Conservation (phyloP, 2,329 filamentous ascomycete species). For the Aciculosporium take region DNA sequence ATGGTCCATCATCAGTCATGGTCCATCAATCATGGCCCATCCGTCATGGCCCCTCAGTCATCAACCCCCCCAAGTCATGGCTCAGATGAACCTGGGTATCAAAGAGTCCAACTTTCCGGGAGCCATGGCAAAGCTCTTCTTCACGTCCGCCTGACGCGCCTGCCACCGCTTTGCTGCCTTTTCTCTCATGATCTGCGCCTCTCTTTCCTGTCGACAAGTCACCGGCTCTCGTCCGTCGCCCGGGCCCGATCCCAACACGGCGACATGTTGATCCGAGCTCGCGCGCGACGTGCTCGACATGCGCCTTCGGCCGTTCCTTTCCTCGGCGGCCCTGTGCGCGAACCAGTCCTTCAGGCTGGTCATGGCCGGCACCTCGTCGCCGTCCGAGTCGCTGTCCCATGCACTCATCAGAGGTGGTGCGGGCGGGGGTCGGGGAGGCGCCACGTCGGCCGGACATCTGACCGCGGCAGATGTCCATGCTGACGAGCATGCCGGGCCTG, state of each 20-base stretch:
- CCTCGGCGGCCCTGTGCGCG: slow-evolving; percentile 2
- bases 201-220: background rate
- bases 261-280: slow-evolving; percentile 7
- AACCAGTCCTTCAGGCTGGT: slow-evolving; percentile 8
- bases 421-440: slow-evolving; percentile 5
- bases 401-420: slow-evolving; percentile 13
- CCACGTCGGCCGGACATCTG: background rate
- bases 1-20: no score
- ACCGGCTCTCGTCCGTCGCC: slow-evolving; percentile 10
- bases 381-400: slow-evolving; percentile 20
- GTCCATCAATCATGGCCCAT: no score
- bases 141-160: background rate
- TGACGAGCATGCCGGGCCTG: background rate
- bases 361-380: slow-evolving; percentile 12
- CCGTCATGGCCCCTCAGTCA: no score
- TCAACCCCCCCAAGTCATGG: background rate
- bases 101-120: background rate
- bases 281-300: slow-evolving; percentile 3
- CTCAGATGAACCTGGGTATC: background rate
- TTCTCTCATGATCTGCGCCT: slow-evolving; percentile 1
- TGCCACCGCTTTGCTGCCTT: slow-evolving; percentile 4
- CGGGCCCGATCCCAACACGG: slow-evolving; percentile 11
- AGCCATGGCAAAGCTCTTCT: background rate
- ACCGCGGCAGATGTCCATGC: background rate
- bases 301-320: slow-evolving; percentile 1